Base-by-base conservation (phyloP, 2,329 filamentous ascomycete species). In the Furcasterigmium sp. region DNA sequence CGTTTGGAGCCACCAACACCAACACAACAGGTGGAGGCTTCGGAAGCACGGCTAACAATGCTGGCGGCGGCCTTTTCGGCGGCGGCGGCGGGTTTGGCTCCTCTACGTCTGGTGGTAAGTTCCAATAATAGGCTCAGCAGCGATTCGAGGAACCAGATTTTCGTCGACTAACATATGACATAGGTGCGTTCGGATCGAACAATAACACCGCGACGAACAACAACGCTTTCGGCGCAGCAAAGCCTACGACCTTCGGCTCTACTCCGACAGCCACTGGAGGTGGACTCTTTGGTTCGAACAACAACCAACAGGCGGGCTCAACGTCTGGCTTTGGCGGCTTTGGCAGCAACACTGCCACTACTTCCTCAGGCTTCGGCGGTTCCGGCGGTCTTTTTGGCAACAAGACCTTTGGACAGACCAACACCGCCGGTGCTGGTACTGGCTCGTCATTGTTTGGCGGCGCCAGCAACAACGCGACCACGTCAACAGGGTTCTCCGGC, bases 371-470 rank as follows among this genome's bases (percentile, higher is more conserved):
- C 1, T 75, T 74, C 29, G 70, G 66, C n/a, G 51, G 60, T 35
- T 60, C 45, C 7, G 44, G 48, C 7, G 56, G 43, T 21, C 61
- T 84, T 50, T 84, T 84, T 51, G 77, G 76, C 32, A 69, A 55
- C 53, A 79, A 79, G 56, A 61, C 74, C 29, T 82, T 82, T 52
- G 76, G 75, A 20, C 44, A 63, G 30, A 51, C 64, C 3, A 39
- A 63, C 11, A 62, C 63, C 19, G 65, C 67, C 18, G 71, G 71
- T 19, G 65, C 68, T 18, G 39, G 30, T 9, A 57, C 68, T 2
- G 64, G 68, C 15, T 55, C 57, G 17, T 68, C 69, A 5, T 58
- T 78, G 10, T 79, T 80, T 46, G 75, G 75, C 28, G 60, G 63
- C 43, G 60, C 53, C 58, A 50, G 49, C 48, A 61, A 48, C 20